A percentile compares a stretch with the other conserved stretches of the same genome.
These are phyloP conservation scores for Colletotrichum cereale DNA, from an alignment of 2,329 filamentous ascomycete genomes.

Conservation along the genomic window DNA sequence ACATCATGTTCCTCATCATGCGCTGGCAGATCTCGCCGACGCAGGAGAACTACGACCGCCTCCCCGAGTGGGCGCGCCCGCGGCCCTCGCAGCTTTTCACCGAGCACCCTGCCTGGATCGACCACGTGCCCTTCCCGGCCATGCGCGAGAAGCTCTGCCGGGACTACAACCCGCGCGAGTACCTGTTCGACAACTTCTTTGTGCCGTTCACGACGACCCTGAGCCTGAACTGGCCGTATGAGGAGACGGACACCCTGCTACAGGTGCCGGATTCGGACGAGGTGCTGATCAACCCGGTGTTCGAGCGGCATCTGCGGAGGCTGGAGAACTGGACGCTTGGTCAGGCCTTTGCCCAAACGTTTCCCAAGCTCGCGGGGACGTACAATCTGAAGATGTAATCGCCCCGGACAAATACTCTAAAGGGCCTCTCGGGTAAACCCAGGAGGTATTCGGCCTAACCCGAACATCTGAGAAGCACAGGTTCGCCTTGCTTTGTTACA, in stretches of 20 bases:
- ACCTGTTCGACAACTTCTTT: conserved; percentile 85
- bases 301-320: conserved; percentile 82
- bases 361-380: conserved; percentile 67
- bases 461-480: background rate
- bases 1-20: conserved; percentile 89
- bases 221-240: conserved; percentile 87
- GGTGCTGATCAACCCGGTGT: conserved; percentile 86
- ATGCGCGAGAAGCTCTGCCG: conserved; percentile 78
- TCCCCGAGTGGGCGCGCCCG: conserved; percentile 81
- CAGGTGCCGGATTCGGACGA: conserved; percentile 70
- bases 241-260: conserved; percentile 77
- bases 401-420: background rate
- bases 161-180: conserved; percentile 61
- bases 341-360: conserved; percentile 73
- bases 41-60: conserved; percentile 80
- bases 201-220: conserved; percentile 83
- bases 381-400: conserved; percentile 52
- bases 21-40: conserved; percentile 87
- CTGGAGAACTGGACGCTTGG: conserved; percentile 87
- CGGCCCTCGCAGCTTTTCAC: conserved; percentile 73
- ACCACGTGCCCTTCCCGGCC: conserved; percentile 82
- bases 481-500: background rate
- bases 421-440: too few relatives aligned
- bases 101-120: conserved; percentile 84
- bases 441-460: background rate